These are phyloP conservation scores for Populus hybrid DNA, from an alignment of 441 rosid genomes.

Conservation along the genomic window DNA sequence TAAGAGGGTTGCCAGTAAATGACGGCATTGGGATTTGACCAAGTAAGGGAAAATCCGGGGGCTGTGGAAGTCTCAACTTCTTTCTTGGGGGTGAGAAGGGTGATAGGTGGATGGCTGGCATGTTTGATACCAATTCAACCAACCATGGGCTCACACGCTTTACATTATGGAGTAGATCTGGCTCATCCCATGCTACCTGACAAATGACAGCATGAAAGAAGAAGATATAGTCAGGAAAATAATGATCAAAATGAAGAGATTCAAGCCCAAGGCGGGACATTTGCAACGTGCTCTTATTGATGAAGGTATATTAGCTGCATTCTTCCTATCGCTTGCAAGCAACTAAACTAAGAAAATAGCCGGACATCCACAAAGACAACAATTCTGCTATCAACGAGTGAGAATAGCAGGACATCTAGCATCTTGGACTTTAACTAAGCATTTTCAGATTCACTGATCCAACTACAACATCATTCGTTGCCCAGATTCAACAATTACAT, in stretches of 20 bases:
- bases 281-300: not conserved
- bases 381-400: not conserved
- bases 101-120: conserved; percentile 62
- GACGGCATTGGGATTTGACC: conserved; percentile 60
- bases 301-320: not conserved
- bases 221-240: conserved; percentile 3
- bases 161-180: conserved; percentile 91
- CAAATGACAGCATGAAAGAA: conserved; percentile 7
- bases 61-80: conserved; percentile 72
- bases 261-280: not conserved
- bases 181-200: conserved; percentile 99
- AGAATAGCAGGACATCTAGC: not conserved
- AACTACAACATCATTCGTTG: not conserved
- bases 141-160: conserved; percentile 94
- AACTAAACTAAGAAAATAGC: not conserved
- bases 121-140: conserved; percentile 78
- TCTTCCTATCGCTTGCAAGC: not conserved
- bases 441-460: not conserved
- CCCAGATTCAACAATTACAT: not conserved
- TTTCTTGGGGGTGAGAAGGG: conserved; percentile 85
- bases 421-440: not conserved
- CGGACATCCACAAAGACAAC: not conserved
- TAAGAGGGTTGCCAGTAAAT: conserved; percentile 54
- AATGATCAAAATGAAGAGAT: not conserved
- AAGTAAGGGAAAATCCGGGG: conserved; percentile 51